Evolutionary conservation across 2,329 filamentous ascomycete species (phyloP).

Genomic region (Ophiostoma triangulosporum): DNA sequence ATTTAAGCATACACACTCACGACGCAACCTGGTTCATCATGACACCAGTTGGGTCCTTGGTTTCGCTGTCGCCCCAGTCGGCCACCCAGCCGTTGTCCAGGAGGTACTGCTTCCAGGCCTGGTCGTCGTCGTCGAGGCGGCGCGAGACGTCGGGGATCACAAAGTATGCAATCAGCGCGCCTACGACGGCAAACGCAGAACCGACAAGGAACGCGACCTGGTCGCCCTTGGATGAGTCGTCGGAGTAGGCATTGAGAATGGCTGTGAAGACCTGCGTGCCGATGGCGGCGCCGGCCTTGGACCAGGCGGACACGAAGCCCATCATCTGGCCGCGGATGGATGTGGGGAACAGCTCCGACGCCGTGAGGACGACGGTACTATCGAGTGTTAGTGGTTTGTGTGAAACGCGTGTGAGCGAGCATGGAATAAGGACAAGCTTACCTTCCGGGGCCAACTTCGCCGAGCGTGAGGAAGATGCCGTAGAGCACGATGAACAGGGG

Average conservation of each 20-base stretch:
- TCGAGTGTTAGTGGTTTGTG: neutral
- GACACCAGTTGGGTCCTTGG: neutral
- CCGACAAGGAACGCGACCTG: neutral
- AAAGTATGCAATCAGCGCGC: neutral
- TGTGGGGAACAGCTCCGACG: neutral
- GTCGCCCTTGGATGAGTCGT: neutral
- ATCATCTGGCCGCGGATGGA: conserved; percentile 2
- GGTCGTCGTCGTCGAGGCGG: neutral
- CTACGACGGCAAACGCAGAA: neutral
- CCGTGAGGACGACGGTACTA: neutral
- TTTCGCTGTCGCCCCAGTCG: neutral
- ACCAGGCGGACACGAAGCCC: neutral
- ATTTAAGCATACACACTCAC: neutral
- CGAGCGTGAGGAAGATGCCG: conserved; percentile 33
- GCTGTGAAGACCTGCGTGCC: conserved; percentile 1
- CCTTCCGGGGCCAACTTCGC: conserved; percentile 35
- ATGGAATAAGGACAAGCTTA: neutral
- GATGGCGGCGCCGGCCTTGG: conserved; percentile 1
- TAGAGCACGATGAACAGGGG: conserved; percentile 38
- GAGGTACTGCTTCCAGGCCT: conserved; percentile 2
- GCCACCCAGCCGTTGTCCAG: neutral
- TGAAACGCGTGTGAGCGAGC: neutral
- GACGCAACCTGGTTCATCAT: neutral
- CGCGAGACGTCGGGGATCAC: neutral
- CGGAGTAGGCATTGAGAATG: neutral